Percentiles rank a stretch among this genome's conserved stretches.
These are phyloP conservation scores for Hyaloscypha hepaticicola DNA, from an alignment of 495 filamentous ascomycete species.

Conservation along the genomic window DNA sequence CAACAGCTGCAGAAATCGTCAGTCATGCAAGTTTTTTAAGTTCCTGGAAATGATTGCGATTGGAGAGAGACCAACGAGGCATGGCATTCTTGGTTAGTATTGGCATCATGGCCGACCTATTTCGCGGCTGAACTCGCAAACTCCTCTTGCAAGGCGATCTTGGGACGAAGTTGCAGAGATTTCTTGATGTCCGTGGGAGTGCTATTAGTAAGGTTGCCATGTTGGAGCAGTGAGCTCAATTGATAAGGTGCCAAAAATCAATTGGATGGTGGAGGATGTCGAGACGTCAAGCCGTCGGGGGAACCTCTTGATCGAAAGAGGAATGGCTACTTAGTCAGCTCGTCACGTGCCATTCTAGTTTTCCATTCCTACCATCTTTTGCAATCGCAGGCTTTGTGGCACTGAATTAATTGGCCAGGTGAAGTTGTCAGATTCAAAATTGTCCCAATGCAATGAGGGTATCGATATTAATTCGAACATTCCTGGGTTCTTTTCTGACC, in stretches of 20 bases:
- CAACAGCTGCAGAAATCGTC: constrained; percentile 43
- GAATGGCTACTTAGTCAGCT: background rate
- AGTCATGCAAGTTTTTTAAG: constrained; percentile 20
- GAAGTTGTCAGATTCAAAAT: background rate
- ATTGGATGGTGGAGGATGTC: too few species aligned
- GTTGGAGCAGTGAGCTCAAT: background rate
- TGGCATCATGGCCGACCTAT: constrained; percentile 45
- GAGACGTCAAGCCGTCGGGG: too few species aligned
- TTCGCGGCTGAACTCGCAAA: constrained; percentile 31
- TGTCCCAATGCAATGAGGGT: background rate
- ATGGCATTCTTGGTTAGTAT: constrained; percentile 53
- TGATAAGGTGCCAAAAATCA: background rate
- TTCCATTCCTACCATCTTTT: background rate
- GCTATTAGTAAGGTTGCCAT: background rate
- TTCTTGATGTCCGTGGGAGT: constrained; percentile 10
- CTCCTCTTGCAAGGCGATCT: constrained; percentile 1
- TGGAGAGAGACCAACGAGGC: constrained; percentile 42
- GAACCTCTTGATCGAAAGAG: too few species aligned
- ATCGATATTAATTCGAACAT: background rate
- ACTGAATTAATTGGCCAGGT: background rate
- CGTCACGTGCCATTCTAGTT: background rate
- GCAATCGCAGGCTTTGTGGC: background rate
- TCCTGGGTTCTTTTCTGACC: background rate
- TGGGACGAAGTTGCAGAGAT: constrained; percentile 14
- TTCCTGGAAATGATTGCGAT: background rate